Conservation (phyloP, 1,284 basidiomycete genomes). For the Rhodotorula sp. region DNA sequence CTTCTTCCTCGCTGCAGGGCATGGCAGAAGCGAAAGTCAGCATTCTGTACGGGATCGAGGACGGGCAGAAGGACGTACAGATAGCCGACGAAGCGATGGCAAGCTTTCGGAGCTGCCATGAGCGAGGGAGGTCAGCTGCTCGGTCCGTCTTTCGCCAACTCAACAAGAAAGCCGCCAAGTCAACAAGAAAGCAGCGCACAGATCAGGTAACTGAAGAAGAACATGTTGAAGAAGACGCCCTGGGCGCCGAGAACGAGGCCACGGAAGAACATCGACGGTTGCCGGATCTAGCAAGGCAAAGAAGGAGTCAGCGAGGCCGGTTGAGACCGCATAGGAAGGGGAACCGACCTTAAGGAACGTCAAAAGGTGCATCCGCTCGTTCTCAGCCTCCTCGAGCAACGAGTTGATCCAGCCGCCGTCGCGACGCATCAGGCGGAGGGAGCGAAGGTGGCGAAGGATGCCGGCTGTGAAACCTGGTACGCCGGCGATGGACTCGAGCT, state of each 20-base stretch:
- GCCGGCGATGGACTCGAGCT: conserved; percentile 81
- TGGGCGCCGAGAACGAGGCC: conserved; percentile 80
- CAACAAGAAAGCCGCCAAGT: no score
- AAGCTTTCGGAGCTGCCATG: conserved; percentile 64
- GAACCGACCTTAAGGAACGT: conserved; percentile 73
- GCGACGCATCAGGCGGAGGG: conserved; percentile 77
- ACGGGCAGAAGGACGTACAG: conserved; percentile 50
- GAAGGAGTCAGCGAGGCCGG: no score
- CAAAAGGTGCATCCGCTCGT: conserved; percentile 71
- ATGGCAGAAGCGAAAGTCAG: not conserved
- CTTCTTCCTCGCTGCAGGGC: conserved; percentile 3
- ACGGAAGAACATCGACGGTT: conserved; percentile 76
- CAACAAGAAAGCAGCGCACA: not conserved
- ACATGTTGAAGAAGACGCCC: conserved; percentile 80
- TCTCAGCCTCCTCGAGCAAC: conserved; percentile 87
- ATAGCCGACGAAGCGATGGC: conserved; percentile 92
- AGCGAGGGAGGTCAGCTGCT: not conserved
- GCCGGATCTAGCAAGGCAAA: conserved; percentile 54
- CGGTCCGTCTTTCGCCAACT: not conserved
- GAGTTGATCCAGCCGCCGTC: conserved; percentile 53
- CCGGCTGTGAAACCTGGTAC: conserved; percentile 72
- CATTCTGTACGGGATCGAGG: not conserved
- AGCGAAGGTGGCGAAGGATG: conserved; percentile 56
- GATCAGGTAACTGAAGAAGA: conserved; percentile 60
- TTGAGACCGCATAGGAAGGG: rapidly evolving